These are phyloP conservation scores for Abrus precatorius DNA, from an alignment of 306 rosid genomes.

Conservation along the genomic window DNA sequence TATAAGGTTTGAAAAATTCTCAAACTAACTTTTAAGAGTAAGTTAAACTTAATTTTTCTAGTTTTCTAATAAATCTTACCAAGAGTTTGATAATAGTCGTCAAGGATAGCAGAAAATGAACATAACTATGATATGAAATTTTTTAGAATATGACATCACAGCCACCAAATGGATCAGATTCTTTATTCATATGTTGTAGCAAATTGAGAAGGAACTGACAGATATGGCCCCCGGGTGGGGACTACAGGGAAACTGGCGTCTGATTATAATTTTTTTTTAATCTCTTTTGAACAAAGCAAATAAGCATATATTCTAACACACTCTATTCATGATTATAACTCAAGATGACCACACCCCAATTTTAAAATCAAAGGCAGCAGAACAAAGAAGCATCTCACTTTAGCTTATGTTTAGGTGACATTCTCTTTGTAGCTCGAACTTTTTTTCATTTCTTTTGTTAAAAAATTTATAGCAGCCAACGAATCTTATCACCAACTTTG, in stretches of 20 bases:
- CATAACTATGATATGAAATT: background rate
- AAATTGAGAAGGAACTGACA: constrained; percentile 6
- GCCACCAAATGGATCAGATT: constrained; percentile 1
- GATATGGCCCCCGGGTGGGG: constrained; percentile 24
- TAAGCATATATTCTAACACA: constrained; percentile 64
- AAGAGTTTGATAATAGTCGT: background rate
- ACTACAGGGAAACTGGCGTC: constrained; percentile 9
- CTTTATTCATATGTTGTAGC: background rate
- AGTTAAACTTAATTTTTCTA: no score
- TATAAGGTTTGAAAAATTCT: no score
- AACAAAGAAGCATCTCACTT: constrained; percentile 65
- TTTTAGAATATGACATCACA: background rate
- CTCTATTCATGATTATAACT: constrained; percentile 56
- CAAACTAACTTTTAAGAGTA: no score
- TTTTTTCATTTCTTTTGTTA: constrained; percentile 55
- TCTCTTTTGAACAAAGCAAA: constrained; percentile 54
- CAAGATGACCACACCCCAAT: constrained; percentile 49
- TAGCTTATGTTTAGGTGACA: constrained; percentile 70
- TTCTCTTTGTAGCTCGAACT: constrained; percentile 71
- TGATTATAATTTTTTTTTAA: background rate
- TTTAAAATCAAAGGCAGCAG: constrained; percentile 47
- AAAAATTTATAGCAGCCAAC: constrained; percentile 52
- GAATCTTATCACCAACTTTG: constrained; percentile 41
- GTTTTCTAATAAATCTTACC: no score
- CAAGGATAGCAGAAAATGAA: background rate